These are phyloP conservation scores for Phoma sp. DNA, from an alignment of 2,329 filamentous ascomycete genomes.

Conservation along the genomic window DNA sequence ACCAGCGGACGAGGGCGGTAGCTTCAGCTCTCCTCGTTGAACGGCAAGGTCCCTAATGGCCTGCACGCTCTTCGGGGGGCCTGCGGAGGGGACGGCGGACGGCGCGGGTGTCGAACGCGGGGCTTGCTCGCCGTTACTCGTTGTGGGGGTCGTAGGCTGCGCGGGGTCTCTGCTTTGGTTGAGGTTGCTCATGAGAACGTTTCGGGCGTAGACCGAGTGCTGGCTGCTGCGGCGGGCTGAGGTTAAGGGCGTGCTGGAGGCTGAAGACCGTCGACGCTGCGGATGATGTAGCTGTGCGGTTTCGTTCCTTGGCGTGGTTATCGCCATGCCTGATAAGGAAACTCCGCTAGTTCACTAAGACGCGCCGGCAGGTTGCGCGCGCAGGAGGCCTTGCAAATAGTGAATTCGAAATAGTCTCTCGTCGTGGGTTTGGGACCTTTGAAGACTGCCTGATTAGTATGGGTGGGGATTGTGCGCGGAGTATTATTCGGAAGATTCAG, in stretches of 20 bases:
- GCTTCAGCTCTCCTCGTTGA: conserved; percentile 41
- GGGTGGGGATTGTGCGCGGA: background rate
- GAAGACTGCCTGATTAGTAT: background rate
- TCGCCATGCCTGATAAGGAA: conserved; percentile 17
- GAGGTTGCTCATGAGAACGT: conserved; percentile 57
- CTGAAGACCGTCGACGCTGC: conserved; percentile 28
- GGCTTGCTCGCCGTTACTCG: conserved; percentile 25
- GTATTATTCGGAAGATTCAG: conserved; percentile 3
- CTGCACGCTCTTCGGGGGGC: conserved; percentile 32
- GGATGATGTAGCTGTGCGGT: conserved; percentile 22
- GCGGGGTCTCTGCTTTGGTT: conserved; percentile 30
- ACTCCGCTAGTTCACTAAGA: conserved; percentile 3
- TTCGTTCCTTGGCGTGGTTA: conserved; percentile 21
- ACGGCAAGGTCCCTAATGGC: conserved; percentile 30
- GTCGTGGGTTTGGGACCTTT: background rate
- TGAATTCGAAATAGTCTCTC: background rate
- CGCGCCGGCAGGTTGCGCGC: conserved; percentile 5
- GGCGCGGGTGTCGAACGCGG: conserved; percentile 30
- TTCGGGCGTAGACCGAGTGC: conserved; percentile 58
- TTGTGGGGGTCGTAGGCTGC: conserved; percentile 18
- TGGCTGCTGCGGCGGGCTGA: conserved; percentile 47
- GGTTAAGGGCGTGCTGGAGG: conserved; percentile 21
- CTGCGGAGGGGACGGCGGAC: conserved; percentile 19
- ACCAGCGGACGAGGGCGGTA: conserved; percentile 26
- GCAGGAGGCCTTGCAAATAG: background rate